Base-by-base conservation (phyloP, 169 alveolate genomes). In the Plasmodium vinckei region DNA sequence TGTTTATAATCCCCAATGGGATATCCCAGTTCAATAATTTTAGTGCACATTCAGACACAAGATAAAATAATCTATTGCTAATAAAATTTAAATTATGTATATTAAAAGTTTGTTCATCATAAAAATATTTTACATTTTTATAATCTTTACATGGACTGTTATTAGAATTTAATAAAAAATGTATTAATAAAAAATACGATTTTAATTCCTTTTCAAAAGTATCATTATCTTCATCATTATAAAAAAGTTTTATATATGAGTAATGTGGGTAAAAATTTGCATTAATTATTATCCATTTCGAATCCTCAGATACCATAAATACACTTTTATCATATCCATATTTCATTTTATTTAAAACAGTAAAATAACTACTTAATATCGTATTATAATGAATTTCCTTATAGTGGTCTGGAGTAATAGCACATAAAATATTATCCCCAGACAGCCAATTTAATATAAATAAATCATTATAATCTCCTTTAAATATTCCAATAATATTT, bases 101-200 rank as follows among this genome's bases (percentile, higher is more conserved):
- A 63, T 63, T 75, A 56, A 75, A 75, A 10, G 88, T 75, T 49
- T 75, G 77, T 39, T 54, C 42, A 49, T 15, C 64, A 44, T 75
- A 75, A 75, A 75, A 75, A 49, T 75, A 75, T 63, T 61, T 75
- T 12, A 61, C 46, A 27, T 75, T 75, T 17, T 75, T 75, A 23
- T 75, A 75, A 46, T 75, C 13, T 56, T 13, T 75, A 23, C 88
- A 75, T 7, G 88, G 88, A 63, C 88, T 75, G n/a, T 42, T 75
- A 15, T 21, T 47, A n/a, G 88, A 46, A 75, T 75, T 75, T 75
- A 75, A 23, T 54, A 75, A 75, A 75, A 51, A 65, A 25, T 75
- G 75, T 21, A 75, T 49, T 17, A 75, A 49, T 42, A 75, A 17
- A 51, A 75, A 19, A 51, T 75, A 75, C 0, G 88, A 75, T 42